phyloP scores from a whole-genome alignment of 257 asterid species.

The Schizonepeta tenuifolia region DNA sequence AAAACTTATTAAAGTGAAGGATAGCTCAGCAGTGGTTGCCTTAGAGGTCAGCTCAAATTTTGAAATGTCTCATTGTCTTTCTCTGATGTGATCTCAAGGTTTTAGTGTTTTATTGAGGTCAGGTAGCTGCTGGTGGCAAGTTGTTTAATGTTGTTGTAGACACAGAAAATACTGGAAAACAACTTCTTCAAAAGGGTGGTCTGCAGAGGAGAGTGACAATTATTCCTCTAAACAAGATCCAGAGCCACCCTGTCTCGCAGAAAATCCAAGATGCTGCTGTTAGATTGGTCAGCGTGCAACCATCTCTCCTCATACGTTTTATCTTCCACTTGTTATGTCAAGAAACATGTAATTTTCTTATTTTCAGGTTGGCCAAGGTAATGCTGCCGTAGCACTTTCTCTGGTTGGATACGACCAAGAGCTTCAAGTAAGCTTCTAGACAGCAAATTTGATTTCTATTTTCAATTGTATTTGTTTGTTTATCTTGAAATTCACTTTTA shows the following conservation, averaged over 20 bases:
- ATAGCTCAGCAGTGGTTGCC: constrained; percentile 80
- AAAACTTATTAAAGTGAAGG: constrained; percentile 88
- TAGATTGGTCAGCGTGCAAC: constrained; percentile 60
- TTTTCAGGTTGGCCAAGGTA: constrained; percentile 90
- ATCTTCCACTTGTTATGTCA: constrained; percentile 12
- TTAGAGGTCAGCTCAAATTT: constrained; percentile 80
- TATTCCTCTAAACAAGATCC: constrained; percentile 92
- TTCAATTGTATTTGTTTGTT: constrained; percentile 19
- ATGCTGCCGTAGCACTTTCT: constrained; percentile 96
- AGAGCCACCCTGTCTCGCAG: constrained; percentile 63
- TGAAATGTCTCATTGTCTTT: constrained; percentile 23
- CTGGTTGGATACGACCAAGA: constrained; percentile 90
- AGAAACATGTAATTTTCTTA: constrained; percentile 15
- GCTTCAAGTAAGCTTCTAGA: constrained; percentile 60
- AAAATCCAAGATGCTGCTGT: constrained; percentile 73
- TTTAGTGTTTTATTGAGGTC: constrained; percentile 33
- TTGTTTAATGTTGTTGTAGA: constrained; percentile 90
- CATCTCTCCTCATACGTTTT: constrained; percentile 19
- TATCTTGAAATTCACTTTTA: constrained; percentile 8
- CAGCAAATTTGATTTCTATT: constrained; percentile 4
- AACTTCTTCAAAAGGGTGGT: constrained; percentile 83
- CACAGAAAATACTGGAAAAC: constrained; percentile 86
- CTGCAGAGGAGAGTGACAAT: constrained; percentile 91
- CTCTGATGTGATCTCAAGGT: constrained; percentile 31
- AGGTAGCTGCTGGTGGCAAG: constrained; percentile 99